Evolutionary conservation across 208 protist species (phyloP).

Genomic region (Trypanosoma congolense): DNA sequence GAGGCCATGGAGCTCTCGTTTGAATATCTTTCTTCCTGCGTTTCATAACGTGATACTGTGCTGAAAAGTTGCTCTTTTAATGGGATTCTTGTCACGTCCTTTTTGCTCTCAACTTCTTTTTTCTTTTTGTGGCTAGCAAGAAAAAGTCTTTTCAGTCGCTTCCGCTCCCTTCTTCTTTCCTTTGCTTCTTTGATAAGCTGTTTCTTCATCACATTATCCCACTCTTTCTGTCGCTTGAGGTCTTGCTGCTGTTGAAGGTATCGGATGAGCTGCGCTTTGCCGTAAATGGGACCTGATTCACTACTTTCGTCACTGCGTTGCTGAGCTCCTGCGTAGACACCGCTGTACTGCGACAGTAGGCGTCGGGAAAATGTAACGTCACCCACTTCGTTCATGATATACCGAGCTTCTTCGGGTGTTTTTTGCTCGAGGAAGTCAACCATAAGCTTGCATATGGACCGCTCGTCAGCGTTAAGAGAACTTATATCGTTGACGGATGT

Average conservation of each 20-base stretch:
- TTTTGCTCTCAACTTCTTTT: slow-evolving; percentile 7
- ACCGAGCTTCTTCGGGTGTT: slow-evolving; percentile 13
- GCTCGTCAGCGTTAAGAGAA: slow-evolving; percentile 15
- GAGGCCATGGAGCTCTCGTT: too few species aligned
- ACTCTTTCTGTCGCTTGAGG: background rate
- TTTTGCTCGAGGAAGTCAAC: slow-evolving; percentile 15
- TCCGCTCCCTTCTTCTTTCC: background rate
- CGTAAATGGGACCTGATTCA: background rate
- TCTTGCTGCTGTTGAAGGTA: slow-evolving; percentile 9
- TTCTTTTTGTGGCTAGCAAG: background rate
- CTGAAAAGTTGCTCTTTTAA: too few species aligned
- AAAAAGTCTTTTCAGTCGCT: too few species aligned
- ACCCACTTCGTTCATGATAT: slow-evolving; percentile 14
- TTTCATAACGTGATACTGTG: too few species aligned
- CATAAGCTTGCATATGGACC: slow-evolving; percentile 23
- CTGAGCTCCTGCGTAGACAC: slow-evolving; percentile 14
- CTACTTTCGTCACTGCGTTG: background rate
- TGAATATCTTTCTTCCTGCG: too few species aligned
- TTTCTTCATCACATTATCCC: background rate
- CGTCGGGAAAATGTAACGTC: slow-evolving; percentile 13
- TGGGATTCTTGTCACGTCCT: slow-evolving; percentile 12
- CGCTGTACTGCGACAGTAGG: slow-evolving; percentile 22
- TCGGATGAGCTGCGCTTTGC: slow-evolving; percentile 15
- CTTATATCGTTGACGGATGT: background rate
- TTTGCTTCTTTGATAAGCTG: background rate